A percentile compares a stretch with the other conserved stretches of the same genome.
These are phyloP conservation scores for Rhizophlyctis rosea DNA, from an alignment of 192 early-diverging fungal species.

Conservation along the genomic window DNA sequence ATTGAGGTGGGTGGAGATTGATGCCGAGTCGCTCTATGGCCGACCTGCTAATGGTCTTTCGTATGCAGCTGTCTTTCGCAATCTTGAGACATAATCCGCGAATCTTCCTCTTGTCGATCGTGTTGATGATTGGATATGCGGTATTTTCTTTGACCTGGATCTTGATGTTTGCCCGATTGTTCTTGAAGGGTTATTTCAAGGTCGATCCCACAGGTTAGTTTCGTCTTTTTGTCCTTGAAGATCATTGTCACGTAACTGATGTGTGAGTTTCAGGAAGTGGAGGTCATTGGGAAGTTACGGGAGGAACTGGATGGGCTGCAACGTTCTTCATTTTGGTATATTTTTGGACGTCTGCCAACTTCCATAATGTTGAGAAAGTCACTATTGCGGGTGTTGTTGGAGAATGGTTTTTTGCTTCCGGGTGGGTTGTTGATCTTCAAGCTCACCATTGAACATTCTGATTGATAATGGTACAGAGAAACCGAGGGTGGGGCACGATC, in stretches of 20 bases:
- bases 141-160: slow-evolving; percentile 66
- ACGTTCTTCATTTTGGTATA: slow-evolving; percentile 66
- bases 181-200: slow-evolving; percentile 49
- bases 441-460: not conserved
- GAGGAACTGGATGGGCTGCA: slow-evolving; percentile 48
- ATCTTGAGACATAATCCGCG: slow-evolving; percentile 68
- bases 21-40: not conserved
- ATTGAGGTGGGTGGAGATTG: slow-evolving; percentile 14
- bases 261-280: slow-evolving; percentile 7
- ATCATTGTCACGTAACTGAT: not conserved
- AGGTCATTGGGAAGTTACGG: slow-evolving; percentile 49
- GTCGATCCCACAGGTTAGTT: slow-evolving; percentile 5
- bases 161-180: slow-evolving; percentile 62
- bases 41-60: not conserved
- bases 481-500: slow-evolving; percentile 25
- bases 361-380: slow-evolving; percentile 70
- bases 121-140: slow-evolving; percentile 53
- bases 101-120: slow-evolving; percentile 62
- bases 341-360: slow-evolving; percentile 69
- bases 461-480: not conserved
- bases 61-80: slow-evolving; percentile 64
- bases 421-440: not conserved
- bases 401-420: slow-evolving; percentile 68
- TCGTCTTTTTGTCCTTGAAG: not conserved
- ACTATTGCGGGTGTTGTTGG: slow-evolving; percentile 68